Evolutionary conservation across 345 rosid genomes (phyloP), one percentile per base, ranked within the genome.

Genomic region (Cardiospermum halicacabum): DNA sequence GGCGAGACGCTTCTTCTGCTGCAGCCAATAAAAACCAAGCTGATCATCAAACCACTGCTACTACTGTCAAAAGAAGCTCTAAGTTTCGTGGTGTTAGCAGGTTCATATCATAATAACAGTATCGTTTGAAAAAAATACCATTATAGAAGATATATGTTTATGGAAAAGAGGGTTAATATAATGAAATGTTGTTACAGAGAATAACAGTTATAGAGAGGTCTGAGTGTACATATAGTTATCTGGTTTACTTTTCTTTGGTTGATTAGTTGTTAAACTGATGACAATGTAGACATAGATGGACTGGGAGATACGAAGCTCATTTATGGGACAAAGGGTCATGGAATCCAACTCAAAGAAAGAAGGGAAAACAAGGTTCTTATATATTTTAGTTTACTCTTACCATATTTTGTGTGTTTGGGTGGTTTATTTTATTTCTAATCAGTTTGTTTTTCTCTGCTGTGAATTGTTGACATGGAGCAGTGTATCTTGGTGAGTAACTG

Each of bases 261-360:
- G 50, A 54, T 24, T 36, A 56, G 18, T 43, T 15, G 2, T 22
- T 65, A 53, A 53, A 32, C 65, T 62, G 28, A 50, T 26, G 25
- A 5, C 27, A 22, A 34, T 9, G 5, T 56, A 77, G 77, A 42
- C 83, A 79, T 28, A 62, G 82, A 48, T 78, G 79, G 82, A 78
- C 82, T 1, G 79, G 82, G 56, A 40, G 82, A 16, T 75, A 69
- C 49, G 82, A 78, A 72, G 77, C 82, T 66, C 82, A 78, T 71
- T 69, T 78, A 32, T 75, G 82, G 83, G 83, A 79, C 43, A 79
- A 79, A 73, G 83, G 69, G 30, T 58, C 77, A 21, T 73, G 83
- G 83, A 79, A 79, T 72, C 76, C 78, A 24, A 73, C 80, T 7
- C 80, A 70, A 26, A 74, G 71, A 67, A 79, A 79, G 71, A 79